Conservation (phyloP, 495 filamentous ascomycete species). For the Corynascus novoguineensis region DNA sequence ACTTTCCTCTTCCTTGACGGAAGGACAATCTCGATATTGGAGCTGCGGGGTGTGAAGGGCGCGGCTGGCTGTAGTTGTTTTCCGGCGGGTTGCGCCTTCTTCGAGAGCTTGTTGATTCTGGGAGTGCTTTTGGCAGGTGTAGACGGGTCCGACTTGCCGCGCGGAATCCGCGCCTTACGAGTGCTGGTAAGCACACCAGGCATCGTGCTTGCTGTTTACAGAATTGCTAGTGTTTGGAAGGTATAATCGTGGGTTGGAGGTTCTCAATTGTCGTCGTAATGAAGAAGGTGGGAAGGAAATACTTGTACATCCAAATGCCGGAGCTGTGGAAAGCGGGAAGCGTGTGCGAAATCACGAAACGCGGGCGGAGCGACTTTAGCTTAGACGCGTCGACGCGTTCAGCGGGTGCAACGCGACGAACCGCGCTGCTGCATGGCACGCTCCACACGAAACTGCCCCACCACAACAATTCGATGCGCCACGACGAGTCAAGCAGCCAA, state of each 20-base stretch:
- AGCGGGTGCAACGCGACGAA: conserved; percentile 12
- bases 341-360: conserved; percentile 1
- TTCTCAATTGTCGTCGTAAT: not conserved
- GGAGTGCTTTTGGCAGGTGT: conserved; percentile 23
- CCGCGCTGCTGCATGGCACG: not conserved
- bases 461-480: not conserved
- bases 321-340: conserved; percentile 6
- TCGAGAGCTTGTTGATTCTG: conserved; percentile 41
- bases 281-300: conserved; percentile 1
- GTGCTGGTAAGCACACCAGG: conserved; percentile 29
- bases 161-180: conserved; percentile 23
- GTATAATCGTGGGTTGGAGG: not conserved
- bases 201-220: conserved; percentile 24
- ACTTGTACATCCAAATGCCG: too few relatives aligned
- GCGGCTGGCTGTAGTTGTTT: conserved; percentile 29
- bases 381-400: conserved; percentile 15
- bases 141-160: conserved; percentile 22
- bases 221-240: not conserved
- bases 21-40: conserved; percentile 32
- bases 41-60: conserved; percentile 13
- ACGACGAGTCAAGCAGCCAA: not conserved
- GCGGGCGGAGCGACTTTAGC: not conserved
- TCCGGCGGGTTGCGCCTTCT: conserved; percentile 25
- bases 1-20: conserved; percentile 29
- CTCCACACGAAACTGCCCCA: not conserved